A percentile compares a stretch with the other conserved stretches of the same genome.
These are phyloP conservation scores for Rehmannia glutinosa DNA, from an alignment of 257 asterid genomes.

Conservation along the genomic window DNA sequence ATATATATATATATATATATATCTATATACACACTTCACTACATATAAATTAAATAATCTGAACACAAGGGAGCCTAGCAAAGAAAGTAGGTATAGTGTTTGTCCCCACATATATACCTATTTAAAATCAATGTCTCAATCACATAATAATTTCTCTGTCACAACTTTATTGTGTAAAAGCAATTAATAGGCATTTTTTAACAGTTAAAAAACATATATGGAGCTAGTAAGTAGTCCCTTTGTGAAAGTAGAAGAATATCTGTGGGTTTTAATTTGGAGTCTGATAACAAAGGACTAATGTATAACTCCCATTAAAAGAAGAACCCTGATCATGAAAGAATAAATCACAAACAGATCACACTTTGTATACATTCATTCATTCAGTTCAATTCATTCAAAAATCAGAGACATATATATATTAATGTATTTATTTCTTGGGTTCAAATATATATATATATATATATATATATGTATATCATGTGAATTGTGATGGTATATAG, in stretches of 20 bases:
- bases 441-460: background rate
- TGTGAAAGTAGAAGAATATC: slow-evolving; percentile 28
- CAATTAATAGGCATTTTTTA: background rate
- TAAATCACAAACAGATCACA: background rate
- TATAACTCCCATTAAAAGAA: slow-evolving; percentile 25
- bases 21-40: too few relatives aligned
- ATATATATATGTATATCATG: background rate
- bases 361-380: slow-evolving; percentile 20
- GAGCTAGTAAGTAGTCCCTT: background rate
- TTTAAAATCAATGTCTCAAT: slow-evolving; percentile 31
- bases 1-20: too few relatives aligned
- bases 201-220: slow-evolving; percentile 1
- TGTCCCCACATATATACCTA: background rate
- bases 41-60: background rate
- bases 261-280: background rate
- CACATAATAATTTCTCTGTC: slow-evolving; percentile 19
- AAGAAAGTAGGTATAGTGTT: background rate
- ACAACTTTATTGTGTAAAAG: slow-evolving; percentile 13
- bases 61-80: slow-evolving; percentile 1
- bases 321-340: background rate
- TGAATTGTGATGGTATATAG: background rate
- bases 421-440: background rate
- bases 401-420: background rate
- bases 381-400: background rate
- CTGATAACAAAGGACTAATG: background rate